phyloP scores from a whole-genome alignment of 768 basidiomycete genomes.

The Psilocybe azurescens region DNA sequence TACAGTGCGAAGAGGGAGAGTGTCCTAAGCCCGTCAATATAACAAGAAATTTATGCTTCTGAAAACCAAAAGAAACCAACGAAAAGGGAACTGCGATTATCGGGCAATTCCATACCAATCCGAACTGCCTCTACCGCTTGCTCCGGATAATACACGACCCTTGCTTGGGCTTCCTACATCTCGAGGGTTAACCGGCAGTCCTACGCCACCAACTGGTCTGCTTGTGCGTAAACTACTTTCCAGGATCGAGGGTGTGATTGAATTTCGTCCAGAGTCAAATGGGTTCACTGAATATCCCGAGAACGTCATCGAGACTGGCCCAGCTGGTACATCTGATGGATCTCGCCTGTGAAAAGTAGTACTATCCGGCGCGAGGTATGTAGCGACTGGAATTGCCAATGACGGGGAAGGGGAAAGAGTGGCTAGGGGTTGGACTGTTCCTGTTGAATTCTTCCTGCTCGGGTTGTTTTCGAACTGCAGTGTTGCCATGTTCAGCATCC shows the following conservation, averaged over 20 bases:
- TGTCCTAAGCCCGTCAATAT: neutral
- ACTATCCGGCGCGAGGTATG: constrained; percentile 13
- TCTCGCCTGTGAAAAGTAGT: constrained; percentile 31
- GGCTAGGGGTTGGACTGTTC: constrained; percentile 19
- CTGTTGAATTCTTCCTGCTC: constrained; percentile 31
- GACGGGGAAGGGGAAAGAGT: constrained; percentile 15
- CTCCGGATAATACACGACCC: constrained; percentile 15
- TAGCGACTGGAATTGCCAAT: constrained; percentile 17
- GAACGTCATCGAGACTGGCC: constrained; percentile 30
- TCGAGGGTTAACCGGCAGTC: constrained; percentile 30
- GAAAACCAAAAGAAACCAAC: neutral
- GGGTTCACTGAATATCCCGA: constrained; percentile 33
- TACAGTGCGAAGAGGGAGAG: neutral
- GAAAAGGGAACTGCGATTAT: constrained; percentile 11
- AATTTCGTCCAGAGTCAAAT: constrained; percentile 15
- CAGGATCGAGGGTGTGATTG: constrained; percentile 15
- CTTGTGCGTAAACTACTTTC: constrained; percentile 16
- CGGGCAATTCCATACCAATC: constrained; percentile 34
- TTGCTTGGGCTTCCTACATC: constrained; percentile 9
- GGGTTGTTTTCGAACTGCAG: constrained; percentile 33
- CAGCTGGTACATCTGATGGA: constrained; percentile 37
- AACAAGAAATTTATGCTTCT: neutral
- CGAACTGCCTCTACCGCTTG: constrained; percentile 24
- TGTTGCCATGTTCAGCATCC: constrained; percentile 59
- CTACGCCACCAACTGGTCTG: constrained; percentile 15